Evolutionary conservation across 108 stramenopile genomes (phyloP), one percentile per base, ranked within the genome.

Genomic region (Stephanodiscus triporus): DNA sequence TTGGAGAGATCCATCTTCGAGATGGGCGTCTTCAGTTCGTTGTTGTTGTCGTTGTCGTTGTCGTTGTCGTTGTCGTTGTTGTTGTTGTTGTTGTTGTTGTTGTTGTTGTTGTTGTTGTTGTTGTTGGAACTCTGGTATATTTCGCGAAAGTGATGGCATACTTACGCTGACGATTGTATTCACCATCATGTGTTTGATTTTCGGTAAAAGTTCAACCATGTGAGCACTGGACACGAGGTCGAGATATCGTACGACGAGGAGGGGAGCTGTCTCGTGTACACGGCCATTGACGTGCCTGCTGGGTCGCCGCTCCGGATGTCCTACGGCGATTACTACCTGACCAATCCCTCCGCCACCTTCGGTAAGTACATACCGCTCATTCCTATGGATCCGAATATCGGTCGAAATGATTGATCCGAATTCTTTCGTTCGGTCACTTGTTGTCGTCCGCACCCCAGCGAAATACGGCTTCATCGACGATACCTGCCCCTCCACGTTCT

Each of bases 381-480:
- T n/a, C n/a, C n/a, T n/a, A n/a, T n/a, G n/a, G n/a, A n/a, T n/a
- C n/a, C n/a, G n/a, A n/a, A n/a, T n/a, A n/a, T n/a, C n/a, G n/a
- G n/a, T n/a, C n/a, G n/a, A n/a, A n/a, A n/a, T n/a, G n/a, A n/a
- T 53, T 19, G 16, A 5, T 32, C 49, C 32, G 24, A 38, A 47
- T n/a, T 22, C 0, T 16, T 7, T 22, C 16, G 6, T 19, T 50
- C n/a, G n/a, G n/a, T n/a, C n/a, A n/a, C n/a, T n/a, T n/a, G 19
- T 2, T 49, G 2, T 49, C 48, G 19, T 49, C 48, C 10, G 0
- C 6, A 36, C 45, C 32, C 16, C 43, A 73, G 88, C 88, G 19
- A 78, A 70, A 24, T 88, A 88, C 40, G 88, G 88, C 34, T 88
- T 88, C 67, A 22, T 88, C 9, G 88, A 88, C 49, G 84, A 86